phyloP scores from a whole-genome alignment of 1,284 basidiomycete genomes.

The Schizophyllum commune region DNA sequence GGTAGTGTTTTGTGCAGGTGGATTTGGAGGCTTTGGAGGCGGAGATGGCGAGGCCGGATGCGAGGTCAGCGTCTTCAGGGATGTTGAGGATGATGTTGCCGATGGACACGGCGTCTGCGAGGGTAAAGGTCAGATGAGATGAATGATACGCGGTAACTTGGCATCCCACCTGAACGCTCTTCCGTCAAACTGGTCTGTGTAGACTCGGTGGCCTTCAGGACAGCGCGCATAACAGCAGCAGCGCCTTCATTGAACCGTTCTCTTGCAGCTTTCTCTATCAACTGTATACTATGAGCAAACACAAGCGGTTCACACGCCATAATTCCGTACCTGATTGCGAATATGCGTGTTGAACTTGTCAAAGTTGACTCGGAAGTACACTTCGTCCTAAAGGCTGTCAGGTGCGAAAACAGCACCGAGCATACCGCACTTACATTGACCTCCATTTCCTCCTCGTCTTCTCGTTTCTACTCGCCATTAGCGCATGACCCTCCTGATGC shows the following conservation, averaged over 20 bases:
- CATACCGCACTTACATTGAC: constrained; percentile 31
- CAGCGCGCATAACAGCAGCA: constrained; percentile 62
- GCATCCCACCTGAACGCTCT: constrained; percentile 48
- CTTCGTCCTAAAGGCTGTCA: constrained; percentile 43
- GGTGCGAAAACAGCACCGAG: constrained; percentile 7
- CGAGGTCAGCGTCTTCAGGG: constrained; percentile 50
- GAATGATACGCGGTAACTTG: not conserved
- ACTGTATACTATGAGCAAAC: constrained; percentile 30
- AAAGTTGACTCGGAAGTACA: constrained; percentile 82
- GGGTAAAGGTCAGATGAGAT: constrained; percentile 3
- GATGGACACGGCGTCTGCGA: constrained; percentile 54
- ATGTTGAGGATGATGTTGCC: constrained; percentile 54
- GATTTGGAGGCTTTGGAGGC: constrained; percentile 53
- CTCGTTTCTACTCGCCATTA: constrained; percentile 18
- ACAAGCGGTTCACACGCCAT: not conserved
- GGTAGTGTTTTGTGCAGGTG: constrained; percentile 65
- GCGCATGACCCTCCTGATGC: constrained; percentile 1
- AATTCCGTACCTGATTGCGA: constrained; percentile 66
- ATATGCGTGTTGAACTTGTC: constrained; percentile 86
- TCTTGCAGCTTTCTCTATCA: constrained; percentile 66
- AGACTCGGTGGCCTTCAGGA: constrained; percentile 61
- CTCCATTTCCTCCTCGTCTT: constrained; percentile 57
- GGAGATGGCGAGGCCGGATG: constrained; percentile 46
- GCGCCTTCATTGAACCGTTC: constrained; percentile 76
- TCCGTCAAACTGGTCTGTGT: constrained; percentile 58